Conservation (phyloP, 352 stramenopile species). For the Phytophthora fragariae region DNA sequence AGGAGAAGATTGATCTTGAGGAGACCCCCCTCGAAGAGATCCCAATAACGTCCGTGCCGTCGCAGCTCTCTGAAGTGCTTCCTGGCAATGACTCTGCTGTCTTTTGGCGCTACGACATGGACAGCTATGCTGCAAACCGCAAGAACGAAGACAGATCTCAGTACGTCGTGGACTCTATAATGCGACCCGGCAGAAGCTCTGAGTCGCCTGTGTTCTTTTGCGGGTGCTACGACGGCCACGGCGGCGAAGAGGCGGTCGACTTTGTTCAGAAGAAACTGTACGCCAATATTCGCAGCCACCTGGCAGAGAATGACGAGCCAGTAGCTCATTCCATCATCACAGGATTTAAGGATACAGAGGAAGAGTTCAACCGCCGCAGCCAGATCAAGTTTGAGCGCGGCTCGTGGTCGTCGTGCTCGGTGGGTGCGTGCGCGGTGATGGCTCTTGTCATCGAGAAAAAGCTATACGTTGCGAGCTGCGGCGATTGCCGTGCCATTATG, state of each 20-base stretch:
- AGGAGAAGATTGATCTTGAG: constrained; percentile 51
- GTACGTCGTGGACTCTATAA: constrained; percentile 54
- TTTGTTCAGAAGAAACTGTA: constrained; percentile 77
- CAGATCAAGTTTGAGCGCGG: constrained; percentile 58
- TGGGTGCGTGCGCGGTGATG: constrained; percentile 70
- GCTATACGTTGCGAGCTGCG: constrained; percentile 70
- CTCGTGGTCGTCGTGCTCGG: constrained; percentile 66
- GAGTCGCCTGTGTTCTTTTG: constrained; percentile 64
- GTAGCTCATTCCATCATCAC: constrained; percentile 59
- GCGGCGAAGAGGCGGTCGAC: constrained; percentile 67
- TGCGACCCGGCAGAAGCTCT: constrained; percentile 16
- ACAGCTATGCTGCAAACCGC: constrained; percentile 72
- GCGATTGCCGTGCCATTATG: constrained; percentile 75
- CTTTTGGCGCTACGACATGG: constrained; percentile 76
- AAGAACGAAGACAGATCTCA: constrained; percentile 75
- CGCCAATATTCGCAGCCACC: constrained; percentile 55
- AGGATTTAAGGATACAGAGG: constrained; percentile 67
- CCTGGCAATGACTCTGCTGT: constrained; percentile 42
- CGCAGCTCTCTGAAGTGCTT: constrained; percentile 63
- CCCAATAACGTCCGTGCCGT: constrained; percentile 54
- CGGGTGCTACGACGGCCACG: constrained; percentile 77
- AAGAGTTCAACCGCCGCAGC: constrained; percentile 68
- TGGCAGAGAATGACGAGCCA: constrained; percentile 36
- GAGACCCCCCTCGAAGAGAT: constrained; percentile 58
- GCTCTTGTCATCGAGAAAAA: constrained; percentile 62